A percentile compares a stretch with the other conserved stretches of the same genome.
Conservation (phyloP, 2,329 filamentous ascomycete genomes). For the Ascochyta rabiei region DNA sequence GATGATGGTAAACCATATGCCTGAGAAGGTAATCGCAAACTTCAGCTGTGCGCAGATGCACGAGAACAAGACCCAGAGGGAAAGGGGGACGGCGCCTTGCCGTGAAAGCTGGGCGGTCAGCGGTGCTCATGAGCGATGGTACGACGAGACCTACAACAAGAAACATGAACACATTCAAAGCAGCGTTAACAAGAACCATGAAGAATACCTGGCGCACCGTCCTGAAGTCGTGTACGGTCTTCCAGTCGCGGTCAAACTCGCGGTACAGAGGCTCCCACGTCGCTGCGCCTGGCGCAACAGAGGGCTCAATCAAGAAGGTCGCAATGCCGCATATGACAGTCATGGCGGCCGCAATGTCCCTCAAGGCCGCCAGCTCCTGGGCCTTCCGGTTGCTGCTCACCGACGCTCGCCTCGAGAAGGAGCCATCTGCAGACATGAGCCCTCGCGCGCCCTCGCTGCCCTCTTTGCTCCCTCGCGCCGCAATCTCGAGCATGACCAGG, state of each 20-base stretch:
- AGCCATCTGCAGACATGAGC: constrained; percentile 45
- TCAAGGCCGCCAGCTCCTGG: constrained; percentile 34
- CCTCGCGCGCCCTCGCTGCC: constrained; percentile 33
- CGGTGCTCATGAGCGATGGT: background rate
- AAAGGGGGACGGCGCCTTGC: constrained; percentile 36
- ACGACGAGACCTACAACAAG: constrained; percentile 34
- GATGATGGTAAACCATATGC: constrained; percentile 39
- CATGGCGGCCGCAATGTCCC: constrained; percentile 39
- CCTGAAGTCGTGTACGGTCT: constrained; percentile 31
- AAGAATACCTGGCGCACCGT: constrained; percentile 35
- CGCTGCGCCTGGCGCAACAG: constrained; percentile 29
- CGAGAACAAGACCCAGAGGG: constrained; percentile 36
- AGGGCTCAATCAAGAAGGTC: constrained; percentile 37
- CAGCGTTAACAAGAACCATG: constrained; percentile 32
- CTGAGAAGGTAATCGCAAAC: constrained; percentile 29
- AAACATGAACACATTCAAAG: constrained; percentile 38
- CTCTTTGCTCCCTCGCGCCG: constrained; percentile 33
- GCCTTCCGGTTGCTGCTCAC: constrained; percentile 30
- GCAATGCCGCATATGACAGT: constrained; percentile 36
- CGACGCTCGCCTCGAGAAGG: constrained; percentile 33
- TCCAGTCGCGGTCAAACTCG: constrained; percentile 35
- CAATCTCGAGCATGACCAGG: constrained; percentile 50
- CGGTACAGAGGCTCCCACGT: constrained; percentile 38
- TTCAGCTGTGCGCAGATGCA: constrained; percentile 38
- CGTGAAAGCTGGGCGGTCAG: constrained; percentile 33